These are phyloP conservation scores for Penicillium vulpinum DNA, from an alignment of 2,329 filamentous ascomycete species.

Conservation along the genomic window DNA sequence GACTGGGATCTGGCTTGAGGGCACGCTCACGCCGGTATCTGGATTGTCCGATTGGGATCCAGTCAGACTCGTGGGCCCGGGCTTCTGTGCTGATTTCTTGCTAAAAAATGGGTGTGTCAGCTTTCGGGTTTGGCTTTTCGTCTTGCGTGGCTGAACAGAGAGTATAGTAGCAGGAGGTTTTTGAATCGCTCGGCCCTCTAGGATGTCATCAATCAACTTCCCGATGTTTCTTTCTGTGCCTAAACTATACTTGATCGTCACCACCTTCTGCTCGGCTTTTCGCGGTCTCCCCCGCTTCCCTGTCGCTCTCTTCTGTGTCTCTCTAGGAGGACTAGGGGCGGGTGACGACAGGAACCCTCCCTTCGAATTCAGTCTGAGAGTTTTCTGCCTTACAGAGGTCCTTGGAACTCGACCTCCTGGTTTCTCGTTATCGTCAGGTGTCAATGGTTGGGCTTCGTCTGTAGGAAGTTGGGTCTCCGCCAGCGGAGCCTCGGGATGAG, in stretches of 20 bases:
- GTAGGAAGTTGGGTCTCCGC: neutral
- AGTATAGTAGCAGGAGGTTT: slow-evolving; percentile 22
- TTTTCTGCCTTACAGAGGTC: slow-evolving; percentile 52
- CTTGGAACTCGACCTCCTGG: neutral
- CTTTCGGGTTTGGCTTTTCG: slow-evolving; percentile 41
- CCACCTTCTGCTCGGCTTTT: slow-evolving; percentile 39
- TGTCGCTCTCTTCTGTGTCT: slow-evolving; percentile 14
- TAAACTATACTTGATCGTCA: slow-evolving; percentile 61
- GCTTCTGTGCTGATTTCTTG: slow-evolving; percentile 50
- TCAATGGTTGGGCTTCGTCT: neutral
- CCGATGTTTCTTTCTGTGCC: slow-evolving; percentile 55
- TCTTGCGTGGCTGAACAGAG: neutral
- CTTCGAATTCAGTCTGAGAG: slow-evolving; percentile 44
- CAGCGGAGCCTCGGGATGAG: slow-evolving; percentile 1
- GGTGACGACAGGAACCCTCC: slow-evolving; percentile 47
- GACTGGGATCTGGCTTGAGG: neutral
- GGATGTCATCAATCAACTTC: slow-evolving; percentile 63
- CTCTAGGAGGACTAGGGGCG: slow-evolving; percentile 18
- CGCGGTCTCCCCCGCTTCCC: slow-evolving; percentile 39
- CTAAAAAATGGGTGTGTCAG: slow-evolving; percentile 69
- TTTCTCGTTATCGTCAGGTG: neutral
- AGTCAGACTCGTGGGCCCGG: neutral
- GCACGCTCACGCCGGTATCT: neutral
- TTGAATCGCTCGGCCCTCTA: slow-evolving; percentile 43
- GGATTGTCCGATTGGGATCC: neutral